A percentile compares a stretch with the other conserved stretches of the same genome.
These are phyloP conservation scores for Verticillium alfalfae DNA, from an alignment of 2,329 filamentous ascomycete species.

Conservation along the genomic window DNA sequence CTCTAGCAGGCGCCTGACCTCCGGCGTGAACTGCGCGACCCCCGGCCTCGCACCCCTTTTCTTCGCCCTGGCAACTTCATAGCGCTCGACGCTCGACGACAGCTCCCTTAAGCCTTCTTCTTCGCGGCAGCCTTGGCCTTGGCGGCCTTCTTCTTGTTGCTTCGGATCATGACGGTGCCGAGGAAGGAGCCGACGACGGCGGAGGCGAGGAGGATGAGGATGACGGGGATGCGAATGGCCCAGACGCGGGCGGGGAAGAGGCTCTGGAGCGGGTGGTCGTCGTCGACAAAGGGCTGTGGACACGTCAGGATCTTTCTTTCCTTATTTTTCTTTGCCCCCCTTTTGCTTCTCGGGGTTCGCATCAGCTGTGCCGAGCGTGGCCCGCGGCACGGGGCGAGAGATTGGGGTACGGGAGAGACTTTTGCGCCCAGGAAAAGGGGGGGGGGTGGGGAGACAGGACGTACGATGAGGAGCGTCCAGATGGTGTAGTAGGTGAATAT, in stretches of 20 bases:
- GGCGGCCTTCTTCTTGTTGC: conserved; percentile 94
- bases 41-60: neutral
- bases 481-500: conserved; percentile 85
- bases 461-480: conserved; percentile 96
- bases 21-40: neutral
- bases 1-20: neutral
- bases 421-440: no score
- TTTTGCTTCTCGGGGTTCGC: no score
- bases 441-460: conserved; percentile 11
- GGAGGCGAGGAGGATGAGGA: conserved; percentile 84
- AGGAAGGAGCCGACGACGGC: conserved; percentile 96
- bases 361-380: neutral
- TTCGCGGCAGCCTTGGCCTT: conserved; percentile 80
- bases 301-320: conserved; percentile 3
- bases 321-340: no score
- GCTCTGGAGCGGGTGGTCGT: conserved; percentile 85
- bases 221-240: conserved; percentile 97
- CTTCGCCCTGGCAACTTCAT: neutral
- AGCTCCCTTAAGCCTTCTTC: conserved; percentile 68
- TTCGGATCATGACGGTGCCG: conserved; percentile 96
- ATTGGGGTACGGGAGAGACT: neutral
- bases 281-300: conserved; percentile 88
- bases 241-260: conserved; percentile 96
- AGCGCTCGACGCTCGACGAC: neutral
- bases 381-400: neutral